These are phyloP conservation scores for Zygoascus biomembranicola DNA, from an alignment of 805 yeast species.

Conservation along the genomic window DNA sequence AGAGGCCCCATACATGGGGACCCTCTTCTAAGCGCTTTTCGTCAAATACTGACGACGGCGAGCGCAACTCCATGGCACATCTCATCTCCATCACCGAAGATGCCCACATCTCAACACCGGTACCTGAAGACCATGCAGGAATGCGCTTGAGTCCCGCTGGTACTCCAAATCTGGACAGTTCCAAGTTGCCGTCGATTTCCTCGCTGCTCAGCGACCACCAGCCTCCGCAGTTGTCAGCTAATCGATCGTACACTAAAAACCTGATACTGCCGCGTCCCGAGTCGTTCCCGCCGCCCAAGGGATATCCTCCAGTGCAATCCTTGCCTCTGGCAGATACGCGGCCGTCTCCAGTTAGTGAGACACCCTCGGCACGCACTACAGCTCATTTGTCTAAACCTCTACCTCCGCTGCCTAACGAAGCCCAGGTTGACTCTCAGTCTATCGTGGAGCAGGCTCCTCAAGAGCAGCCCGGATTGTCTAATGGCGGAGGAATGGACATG, in stretches of 20 bases:
- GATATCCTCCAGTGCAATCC: constrained; percentile 1
- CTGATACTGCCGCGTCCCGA: constrained; percentile 24
- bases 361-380: constrained; percentile 7
- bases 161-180: neutral
- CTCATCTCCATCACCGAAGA: constrained; percentile 19
- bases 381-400: constrained; percentile 15
- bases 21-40: constrained; percentile 19
- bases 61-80: constrained; percentile 17
- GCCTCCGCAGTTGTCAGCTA: constrained; percentile 20
- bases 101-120: constrained; percentile 17
- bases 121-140: neutral
- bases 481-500: constrained; percentile 21
- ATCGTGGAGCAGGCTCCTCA: constrained; percentile 3
- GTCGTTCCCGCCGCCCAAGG: constrained; percentile 21
- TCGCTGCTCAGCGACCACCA: constrained; percentile 1
- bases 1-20: constrained; percentile 26
- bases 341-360: constrained; percentile 14
- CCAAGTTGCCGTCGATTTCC: constrained; percentile 7
- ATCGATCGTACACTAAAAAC: constrained; percentile 22
- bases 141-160: neutral
- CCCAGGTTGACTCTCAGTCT: neutral
- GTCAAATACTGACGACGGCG: constrained; percentile 17
- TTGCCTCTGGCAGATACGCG: constrained; percentile 22
- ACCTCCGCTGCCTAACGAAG: constrained; percentile 22
- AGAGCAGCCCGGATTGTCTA: neutral